Conservation (phyloP, 2,329 filamentous ascomycete genomes). For the Canariomyces notabilis region DNA sequence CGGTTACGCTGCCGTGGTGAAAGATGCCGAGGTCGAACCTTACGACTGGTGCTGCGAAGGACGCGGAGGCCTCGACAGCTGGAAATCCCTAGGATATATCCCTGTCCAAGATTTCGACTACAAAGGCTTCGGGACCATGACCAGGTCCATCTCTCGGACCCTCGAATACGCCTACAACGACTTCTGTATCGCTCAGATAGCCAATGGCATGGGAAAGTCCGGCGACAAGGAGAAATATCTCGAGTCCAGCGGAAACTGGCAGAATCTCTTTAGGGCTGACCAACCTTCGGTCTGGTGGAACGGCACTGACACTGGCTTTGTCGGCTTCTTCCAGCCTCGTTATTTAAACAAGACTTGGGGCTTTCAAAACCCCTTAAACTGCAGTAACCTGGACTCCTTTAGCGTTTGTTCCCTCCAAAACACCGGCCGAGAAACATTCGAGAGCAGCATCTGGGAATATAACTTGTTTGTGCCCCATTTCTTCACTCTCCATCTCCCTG, state of each 20-base stretch:
- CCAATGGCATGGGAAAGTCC: conserved; percentile 49
- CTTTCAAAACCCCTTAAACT: conserved; percentile 62
- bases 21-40: conserved; percentile 68
- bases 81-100: conserved; percentile 68
- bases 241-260: conserved; percentile 58
- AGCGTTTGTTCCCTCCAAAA: conserved; percentile 57
- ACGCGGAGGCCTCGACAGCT: conserved; percentile 64
- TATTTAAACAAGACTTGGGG: conserved; percentile 65
- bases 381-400: conserved; percentile 48
- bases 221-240: conserved; percentile 57
- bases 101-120: conserved; percentile 64
- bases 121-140: conserved; percentile 63
- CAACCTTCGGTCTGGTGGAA: conserved; percentile 50
- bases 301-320: conserved; percentile 58
- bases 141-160: conserved; percentile 65
- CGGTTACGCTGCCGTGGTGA: conserved; percentile 65
- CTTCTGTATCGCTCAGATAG: conserved; percentile 62
- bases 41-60: conserved; percentile 66
- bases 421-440: conserved; percentile 64
- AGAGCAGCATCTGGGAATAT: conserved; percentile 69
- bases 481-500: neutral
- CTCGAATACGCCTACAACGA: conserved; percentile 77
- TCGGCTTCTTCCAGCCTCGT: conserved; percentile 65
- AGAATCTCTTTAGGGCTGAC: conserved; percentile 58
- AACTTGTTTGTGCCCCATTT: conserved; percentile 50